Evolutionary conservation across 257 asterid species (phyloP), one percentile per base, ranked within the genome.

Genomic region (Datura wrightii): DNA sequence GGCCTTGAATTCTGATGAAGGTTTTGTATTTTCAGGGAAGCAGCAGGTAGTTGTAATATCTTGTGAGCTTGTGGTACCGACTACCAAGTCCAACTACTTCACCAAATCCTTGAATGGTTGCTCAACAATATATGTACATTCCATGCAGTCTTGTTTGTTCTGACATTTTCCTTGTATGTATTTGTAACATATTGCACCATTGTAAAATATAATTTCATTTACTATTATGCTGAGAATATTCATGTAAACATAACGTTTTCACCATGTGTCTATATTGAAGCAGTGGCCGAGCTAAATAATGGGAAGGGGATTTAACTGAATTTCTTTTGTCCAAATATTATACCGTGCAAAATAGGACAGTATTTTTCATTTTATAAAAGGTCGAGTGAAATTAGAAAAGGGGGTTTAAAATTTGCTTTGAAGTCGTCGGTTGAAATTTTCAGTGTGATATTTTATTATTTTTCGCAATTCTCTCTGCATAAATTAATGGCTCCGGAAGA

Each of bases 1-100:
- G 48, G 11, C 79, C 53, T 0, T 69, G 31, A 69, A 69, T 39
- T 69, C 44, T 74, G 62, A 74, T 50, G 24, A 19, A 74, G 63
- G 31, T 53, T 24, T 76, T 76, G 55, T 37, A 11, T 56, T 83
- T 85, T 39, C 90, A 93, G 97, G 92, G 93, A 85, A 63, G 79
- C 87, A 24, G 87, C 87, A 15, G 87, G 87, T 36, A 83, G 89
- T 84, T 95, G 99, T 91, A 87, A 83, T 62, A 94, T 95, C 83
- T 85, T 95, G 89, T 95, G 94, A 94, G 85, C 80, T 83, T 34
- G 37, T 62, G 83, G 79, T 74, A 63, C 62, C 1, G 24, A 56
- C 19, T 55, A 63, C 37, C 79, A 71, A 1, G 1, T 44, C 10
- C 60, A 74, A 48, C 31, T 76, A 52, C 31, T 52, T 50, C 81